These are phyloP conservation scores for Quercus agrifolia DNA, from an alignment of 306 rosid species.

Conservation along the genomic window DNA sequence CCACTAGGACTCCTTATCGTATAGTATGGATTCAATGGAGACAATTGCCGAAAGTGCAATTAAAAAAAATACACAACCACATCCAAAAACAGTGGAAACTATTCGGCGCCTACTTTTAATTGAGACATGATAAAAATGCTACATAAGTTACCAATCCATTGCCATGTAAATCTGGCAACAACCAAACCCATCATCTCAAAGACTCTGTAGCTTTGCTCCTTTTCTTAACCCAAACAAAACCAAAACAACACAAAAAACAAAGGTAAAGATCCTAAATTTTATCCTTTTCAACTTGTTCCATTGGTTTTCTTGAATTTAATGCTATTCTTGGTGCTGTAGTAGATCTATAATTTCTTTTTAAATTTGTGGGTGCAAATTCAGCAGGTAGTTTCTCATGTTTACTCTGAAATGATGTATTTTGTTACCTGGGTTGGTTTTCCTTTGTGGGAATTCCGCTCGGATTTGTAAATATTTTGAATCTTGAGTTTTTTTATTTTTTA, in stretches of 20 bases:
- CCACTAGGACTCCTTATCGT: neutral
- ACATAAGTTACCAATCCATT: no score
- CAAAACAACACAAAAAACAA: neutral
- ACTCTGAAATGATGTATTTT: neutral
- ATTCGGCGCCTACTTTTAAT: neutral
- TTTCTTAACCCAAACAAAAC: neutral
- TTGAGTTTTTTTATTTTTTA: neutral
- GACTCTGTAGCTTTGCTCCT: neutral
- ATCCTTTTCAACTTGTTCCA: neutral
- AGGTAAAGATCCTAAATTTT: neutral
- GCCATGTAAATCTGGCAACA: neutral
- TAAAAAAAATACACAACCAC: neutral
- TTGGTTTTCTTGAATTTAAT: neutral
- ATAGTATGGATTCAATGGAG: neutral
- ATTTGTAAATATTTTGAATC: neutral
- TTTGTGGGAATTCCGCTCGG: neutral
- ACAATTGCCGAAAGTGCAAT: neutral
- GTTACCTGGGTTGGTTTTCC: slow-evolving; percentile 17
- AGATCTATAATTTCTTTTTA: slow-evolving; percentile 25
- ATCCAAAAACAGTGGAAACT: slow-evolving; percentile 3
- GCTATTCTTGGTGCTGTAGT: slow-evolving; percentile 10
- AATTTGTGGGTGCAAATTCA: neutral
- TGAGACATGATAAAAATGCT: no score
- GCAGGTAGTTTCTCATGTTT: neutral
- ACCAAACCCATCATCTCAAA: neutral